Base-by-base conservation (phyloP, 768 basidiomycete species). In the Atractiella rhizophila region DNA sequence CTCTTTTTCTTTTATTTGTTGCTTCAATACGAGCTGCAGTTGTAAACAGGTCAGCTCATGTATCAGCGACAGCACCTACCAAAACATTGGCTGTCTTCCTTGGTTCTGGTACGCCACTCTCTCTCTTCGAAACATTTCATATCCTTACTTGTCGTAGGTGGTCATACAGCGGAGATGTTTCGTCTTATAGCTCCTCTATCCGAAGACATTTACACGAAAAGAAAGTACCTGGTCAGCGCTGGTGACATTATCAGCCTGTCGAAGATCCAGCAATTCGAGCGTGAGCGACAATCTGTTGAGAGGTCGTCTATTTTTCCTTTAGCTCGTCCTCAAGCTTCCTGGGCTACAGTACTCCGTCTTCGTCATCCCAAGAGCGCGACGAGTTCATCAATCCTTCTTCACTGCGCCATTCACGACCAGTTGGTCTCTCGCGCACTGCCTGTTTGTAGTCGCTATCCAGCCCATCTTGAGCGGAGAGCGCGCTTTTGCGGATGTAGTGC, bases 81-180 rank as follows among this genome's bases (percentile, higher is more conserved):
- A n/a, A n/a, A n/a, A n/a, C n/a, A n/a, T n/a, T 91, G 13, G 83
- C 78, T 4, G 70, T 91, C 38, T 91, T 94, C 53, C 68, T 96
- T 11, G 88, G 88, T 43, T 96, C 88, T 56, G 86, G 86, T 78
- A 53, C 54, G 65, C 59, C 28, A 32, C 8, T 12, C n/a, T 28
- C 18, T 39, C 24, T 36, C 38, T 19, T 16, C 33, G 31, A 40
- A 33, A 24, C 23, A 34, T 34, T 44, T 40, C 25, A 35, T 10
- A 27, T 18, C 20, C 21, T 42, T 29, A 13, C 37, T 27, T 23
- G 42, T 32, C 26, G 13, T 54, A 94, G 88, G 91, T 33, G 91
- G 91, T 0, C 91, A 98, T 60, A 91, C 85, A 13, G 72, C 68
- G 46, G 91, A 98, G 63, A 76, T 74, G 31, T 58, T 88, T 47